phyloP scores from a whole-genome alignment of 2,329 filamentous ascomycete species.

The Penicillium psychrosexuale region DNA sequence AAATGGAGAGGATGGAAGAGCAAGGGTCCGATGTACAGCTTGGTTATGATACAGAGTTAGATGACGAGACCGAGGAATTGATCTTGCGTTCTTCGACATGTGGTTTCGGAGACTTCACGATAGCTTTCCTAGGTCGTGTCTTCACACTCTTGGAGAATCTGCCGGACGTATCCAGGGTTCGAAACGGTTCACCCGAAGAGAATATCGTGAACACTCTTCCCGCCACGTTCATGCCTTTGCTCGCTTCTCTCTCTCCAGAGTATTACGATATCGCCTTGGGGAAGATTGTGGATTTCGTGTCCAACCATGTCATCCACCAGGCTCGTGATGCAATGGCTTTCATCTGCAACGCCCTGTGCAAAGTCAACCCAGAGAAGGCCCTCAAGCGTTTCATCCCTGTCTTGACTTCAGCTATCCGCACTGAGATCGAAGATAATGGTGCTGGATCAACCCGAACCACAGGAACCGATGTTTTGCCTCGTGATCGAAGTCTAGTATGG shows the following conservation, averaged over 20 bases:
- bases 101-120: constrained; percentile 86
- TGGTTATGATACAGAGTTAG: constrained; percentile 77
- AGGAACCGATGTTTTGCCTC: constrained; percentile 85
- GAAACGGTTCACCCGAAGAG: constrained; percentile 90
- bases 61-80: constrained; percentile 78
- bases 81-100: constrained; percentile 93
- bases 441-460: constrained; percentile 92
- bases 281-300: constrained; percentile 88
- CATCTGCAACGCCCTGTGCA: constrained; percentile 94
- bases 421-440: constrained; percentile 94
- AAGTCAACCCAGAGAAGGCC: constrained; percentile 90
- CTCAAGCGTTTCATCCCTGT: constrained; percentile 87
- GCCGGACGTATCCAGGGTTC: constrained; percentile 81
- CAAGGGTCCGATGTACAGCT: constrained; percentile 82
- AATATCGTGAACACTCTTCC: constrained; percentile 95
- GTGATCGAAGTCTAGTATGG: constrained; percentile 92
- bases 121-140: constrained; percentile 86
- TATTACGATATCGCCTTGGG: constrained; percentile 88
- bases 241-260: constrained; percentile 86
- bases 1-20: constrained; percentile 89
- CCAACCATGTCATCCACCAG: constrained; percentile 93
- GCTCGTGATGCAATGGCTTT: constrained; percentile 97
- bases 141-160: constrained; percentile 95
- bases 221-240: constrained; percentile 82
- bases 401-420: constrained; percentile 85